These are phyloP conservation scores for Bipolaris sorokiniana DNA, from an alignment of 2,329 filamentous ascomycete species.

Conservation along the genomic window DNA sequence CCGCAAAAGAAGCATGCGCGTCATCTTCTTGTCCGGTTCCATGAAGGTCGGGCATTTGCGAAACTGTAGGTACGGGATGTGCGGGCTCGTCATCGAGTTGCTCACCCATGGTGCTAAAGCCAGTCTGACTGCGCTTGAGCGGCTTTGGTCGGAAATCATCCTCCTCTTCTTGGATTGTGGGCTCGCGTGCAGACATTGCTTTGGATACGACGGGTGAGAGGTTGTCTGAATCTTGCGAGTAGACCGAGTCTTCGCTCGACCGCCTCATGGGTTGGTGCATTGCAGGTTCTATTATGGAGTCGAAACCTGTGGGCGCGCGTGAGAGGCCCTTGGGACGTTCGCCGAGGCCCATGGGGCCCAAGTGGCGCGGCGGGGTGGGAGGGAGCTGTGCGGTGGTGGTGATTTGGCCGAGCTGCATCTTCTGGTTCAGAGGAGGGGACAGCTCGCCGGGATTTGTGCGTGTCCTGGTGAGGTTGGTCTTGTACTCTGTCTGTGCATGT, in stretches of 20 bases:
- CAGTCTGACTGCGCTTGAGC: conserved; percentile 65
- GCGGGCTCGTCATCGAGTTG: conserved; percentile 49
- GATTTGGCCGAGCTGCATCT: conserved; percentile 47
- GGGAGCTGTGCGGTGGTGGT: conserved; percentile 39
- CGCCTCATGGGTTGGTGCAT: conserved; percentile 10
- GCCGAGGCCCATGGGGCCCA: conserved; percentile 46
- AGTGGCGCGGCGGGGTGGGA: conserved; percentile 34
- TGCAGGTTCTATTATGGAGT: conserved; percentile 24
- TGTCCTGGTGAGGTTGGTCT: conserved; percentile 43
- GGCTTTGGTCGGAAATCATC: conserved; percentile 61
- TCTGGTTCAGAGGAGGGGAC: conserved; percentile 46
- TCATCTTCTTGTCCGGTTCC: conserved; percentile 27
- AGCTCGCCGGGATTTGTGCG: conserved; percentile 45
- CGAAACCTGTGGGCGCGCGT: conserved; percentile 46
- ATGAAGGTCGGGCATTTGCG: conserved; percentile 37
- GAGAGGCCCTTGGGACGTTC: conserved; percentile 40
- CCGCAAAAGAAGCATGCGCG: conserved; percentile 54
- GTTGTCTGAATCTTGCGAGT: conserved; percentile 42
- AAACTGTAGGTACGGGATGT: conserved; percentile 49
- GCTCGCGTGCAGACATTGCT: conserved; percentile 35
- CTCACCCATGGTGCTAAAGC: conserved; percentile 43
- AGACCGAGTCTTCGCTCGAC: conserved; percentile 42
- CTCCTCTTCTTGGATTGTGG: conserved; percentile 47
- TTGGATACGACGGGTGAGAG: conserved; percentile 30
- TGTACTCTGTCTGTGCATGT: conserved; percentile 33